phyloP scores from a whole-genome alignment of 2,329 filamentous ascomycete species.

The Stemphylium beticola region DNA sequence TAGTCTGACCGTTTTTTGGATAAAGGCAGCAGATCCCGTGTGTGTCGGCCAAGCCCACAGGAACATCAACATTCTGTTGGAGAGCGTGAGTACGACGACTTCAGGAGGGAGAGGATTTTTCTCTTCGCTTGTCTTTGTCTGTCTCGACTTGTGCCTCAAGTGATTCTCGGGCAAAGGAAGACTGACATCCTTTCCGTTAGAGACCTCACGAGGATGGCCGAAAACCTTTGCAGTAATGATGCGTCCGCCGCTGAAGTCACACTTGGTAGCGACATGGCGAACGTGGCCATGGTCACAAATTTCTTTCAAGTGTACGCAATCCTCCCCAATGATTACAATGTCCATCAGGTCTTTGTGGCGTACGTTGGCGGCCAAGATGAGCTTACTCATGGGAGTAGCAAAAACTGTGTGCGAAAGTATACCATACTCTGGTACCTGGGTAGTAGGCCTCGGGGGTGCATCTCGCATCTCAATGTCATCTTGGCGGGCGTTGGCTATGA shows the following conservation, averaged over 20 bases:
- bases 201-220: slow-evolving; percentile 53
- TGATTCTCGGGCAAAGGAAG: slow-evolving; percentile 26
- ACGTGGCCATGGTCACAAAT: slow-evolving; percentile 72
- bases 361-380: slow-evolving; percentile 80
- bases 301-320: slow-evolving; percentile 81
- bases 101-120: slow-evolving; percentile 68
- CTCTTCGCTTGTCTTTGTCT: slow-evolving; percentile 28
- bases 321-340: slow-evolving; percentile 84
- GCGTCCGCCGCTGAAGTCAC: slow-evolving; percentile 72
- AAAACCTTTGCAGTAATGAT: slow-evolving; percentile 83
- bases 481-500: slow-evolving; percentile 47
- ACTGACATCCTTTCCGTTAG: slow-evolving; percentile 23
- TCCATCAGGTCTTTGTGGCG: slow-evolving; percentile 75
- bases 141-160: slow-evolving; percentile 17
- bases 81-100: slow-evolving; percentile 76
- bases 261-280: slow-evolving; percentile 76
- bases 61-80: slow-evolving; percentile 76
- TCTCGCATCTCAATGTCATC: slow-evolving; percentile 35
- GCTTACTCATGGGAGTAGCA: slow-evolving; percentile 75
- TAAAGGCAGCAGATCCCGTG: slow-evolving; percentile 63
- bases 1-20: slow-evolving; percentile 64
- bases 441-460: slow-evolving; percentile 35
- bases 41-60: slow-evolving; percentile 65
- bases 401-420: slow-evolving; percentile 80
- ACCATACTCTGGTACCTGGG: slow-evolving; percentile 64